Evolutionary conservation across 306 rosid genomes (phyloP), one percentile per base, ranked within the genome.

Genomic region (Gillenia trifoliata): DNA sequence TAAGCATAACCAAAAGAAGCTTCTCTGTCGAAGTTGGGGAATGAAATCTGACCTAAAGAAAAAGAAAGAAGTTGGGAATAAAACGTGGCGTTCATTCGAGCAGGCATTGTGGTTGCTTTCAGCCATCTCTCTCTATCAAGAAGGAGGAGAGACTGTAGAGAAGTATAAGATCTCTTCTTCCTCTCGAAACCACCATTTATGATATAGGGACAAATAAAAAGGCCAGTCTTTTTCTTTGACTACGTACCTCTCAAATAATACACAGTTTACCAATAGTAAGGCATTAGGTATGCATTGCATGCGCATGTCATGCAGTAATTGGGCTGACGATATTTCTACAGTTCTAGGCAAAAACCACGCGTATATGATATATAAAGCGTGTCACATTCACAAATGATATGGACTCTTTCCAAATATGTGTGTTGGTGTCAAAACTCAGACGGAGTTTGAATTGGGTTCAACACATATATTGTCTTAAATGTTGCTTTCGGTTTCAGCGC

Each of bases 31-130:
- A 45, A 45, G 16, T 16, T 4, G 2, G 50, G 50, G 50, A 45
- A 45, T 45, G 50, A 45, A 0, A 4, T 45, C 6, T 13, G 50
- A 45, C 50, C 19, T 45, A 45, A 45, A 45, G 50, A 0, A 45
- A 45, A 45, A 16, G 20, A 45, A 45, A 33, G 80, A 80, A 82
- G 66, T 47, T 64, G 74, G 81, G 71, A 33, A 33, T 23, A 66
- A 78, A 81, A 84, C 84, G 85, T 82, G 91, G 57, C 73, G 9
- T 29, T 47, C 20, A 7, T 55, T 82, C 80, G 72, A 45, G 50
- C 50, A 15, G 38, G 57, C 54, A 13, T 47, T 47, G 55, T 72
- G 75, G 77, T 66, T 71, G 34, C 49, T 30, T 64, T 19, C 74
- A 74, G 40, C 78, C 67, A 47, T 66, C 73, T 71, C 30, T 52